Conservation (phyloP, 169 alveolate genomes). For the Plasmodium gonderi region DNA sequence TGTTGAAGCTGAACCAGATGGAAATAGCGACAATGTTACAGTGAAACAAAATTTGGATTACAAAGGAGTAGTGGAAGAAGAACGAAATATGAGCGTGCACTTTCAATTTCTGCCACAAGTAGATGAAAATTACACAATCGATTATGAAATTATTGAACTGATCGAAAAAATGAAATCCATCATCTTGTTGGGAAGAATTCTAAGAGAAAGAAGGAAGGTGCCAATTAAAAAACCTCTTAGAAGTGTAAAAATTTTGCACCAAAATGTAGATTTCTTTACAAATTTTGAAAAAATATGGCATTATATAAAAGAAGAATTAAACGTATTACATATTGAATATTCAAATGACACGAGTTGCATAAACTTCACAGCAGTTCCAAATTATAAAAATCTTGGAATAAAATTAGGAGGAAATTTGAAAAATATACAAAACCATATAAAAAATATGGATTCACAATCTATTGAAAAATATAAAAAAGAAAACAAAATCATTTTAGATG, state of each 20-base stretch:
- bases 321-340: slow-evolving; percentile 83
- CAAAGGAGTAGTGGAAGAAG: too few relatives aligned
- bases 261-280: slow-evolving; percentile 75
- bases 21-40: too few relatives aligned
- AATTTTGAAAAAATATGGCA: slow-evolving; percentile 78
- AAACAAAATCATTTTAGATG: slow-evolving; percentile 78
- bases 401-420: slow-evolving; percentile 90
- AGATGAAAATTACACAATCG: slow-evolving; percentile 27
- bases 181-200: slow-evolving; percentile 91
- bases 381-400: slow-evolving; percentile 89
- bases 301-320: slow-evolving; percentile 92
- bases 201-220: slow-evolving; percentile 92
- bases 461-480: slow-evolving; percentile 34
- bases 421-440: slow-evolving; percentile 80
- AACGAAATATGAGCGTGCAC: slow-evolving; percentile 84
- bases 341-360: slow-evolving; percentile 86
- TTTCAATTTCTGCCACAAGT: slow-evolving; percentile 77
- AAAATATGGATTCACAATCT: slow-evolving; percentile 79
- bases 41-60: too few relatives aligned
- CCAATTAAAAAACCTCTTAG: slow-evolving; percentile 93
- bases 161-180: slow-evolving; percentile 71
- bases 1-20: too few relatives aligned
- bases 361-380: slow-evolving; percentile 87
- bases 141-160: slow-evolving; percentile 60
- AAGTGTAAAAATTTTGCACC: slow-evolving; percentile 84